phyloP scores from a whole-genome alignment of 495 filamentous ascomycete genomes.

The Podospora comata region DNA sequence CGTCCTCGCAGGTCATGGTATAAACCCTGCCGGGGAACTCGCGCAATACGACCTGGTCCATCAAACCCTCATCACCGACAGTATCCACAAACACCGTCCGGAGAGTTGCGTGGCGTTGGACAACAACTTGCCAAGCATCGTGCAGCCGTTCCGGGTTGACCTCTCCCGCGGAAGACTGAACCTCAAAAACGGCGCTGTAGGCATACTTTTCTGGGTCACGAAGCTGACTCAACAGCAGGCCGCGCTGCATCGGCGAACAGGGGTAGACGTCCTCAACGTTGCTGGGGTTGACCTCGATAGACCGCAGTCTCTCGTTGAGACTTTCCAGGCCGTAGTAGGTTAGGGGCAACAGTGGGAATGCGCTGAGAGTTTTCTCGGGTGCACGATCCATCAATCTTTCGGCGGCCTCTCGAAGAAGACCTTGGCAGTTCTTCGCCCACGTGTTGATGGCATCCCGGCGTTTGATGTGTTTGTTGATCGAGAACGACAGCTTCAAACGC shows the following conservation, averaged over 20 bases:
- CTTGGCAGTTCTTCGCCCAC: constrained; percentile 50
- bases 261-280: constrained; percentile 45
- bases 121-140: constrained; percentile 25
- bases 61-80: constrained; percentile 23
- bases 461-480: constrained; percentile 55
- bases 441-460: constrained; percentile 46
- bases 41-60: constrained; percentile 25
- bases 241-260: constrained; percentile 43
- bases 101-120: constrained; percentile 39
- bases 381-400: constrained; percentile 38
- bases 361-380: constrained; percentile 48
- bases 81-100: constrained; percentile 38
- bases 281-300: constrained; percentile 33
- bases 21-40: constrained; percentile 35
- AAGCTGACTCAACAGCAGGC: constrained; percentile 46
- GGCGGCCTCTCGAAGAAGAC: constrained; percentile 41
- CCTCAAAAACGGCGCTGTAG: constrained; percentile 50
- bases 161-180: constrained; percentile 24
- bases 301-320: constrained; percentile 39
- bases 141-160: constrained; percentile 11
- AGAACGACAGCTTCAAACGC: constrained; percentile 52
- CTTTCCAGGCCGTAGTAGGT: constrained; percentile 49
- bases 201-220: constrained; percentile 52
- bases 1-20: constrained; percentile 44
- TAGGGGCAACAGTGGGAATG: constrained; percentile 54